A percentile compares a stretch with the other conserved stretches of the same genome.
Evolutionary conservation across 164 flowering plant genomes (phyloP).

Genomic region (Macadamia tetraphylla): DNA sequence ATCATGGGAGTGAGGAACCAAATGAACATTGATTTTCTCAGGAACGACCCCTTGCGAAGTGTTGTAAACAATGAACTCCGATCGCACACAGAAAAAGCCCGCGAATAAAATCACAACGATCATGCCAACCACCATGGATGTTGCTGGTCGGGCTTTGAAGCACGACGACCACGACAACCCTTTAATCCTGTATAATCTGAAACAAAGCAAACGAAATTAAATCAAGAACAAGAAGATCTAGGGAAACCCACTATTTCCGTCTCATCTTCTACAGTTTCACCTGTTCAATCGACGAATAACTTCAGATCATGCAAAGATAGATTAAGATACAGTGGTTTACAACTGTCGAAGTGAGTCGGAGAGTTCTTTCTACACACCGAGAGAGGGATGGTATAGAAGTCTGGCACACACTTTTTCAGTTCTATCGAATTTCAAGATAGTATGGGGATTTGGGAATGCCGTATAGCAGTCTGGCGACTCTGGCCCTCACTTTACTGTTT

Average conservation of each 20-base stretch:
- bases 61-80: conserved; percentile 56
- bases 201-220: too few relatives aligned
- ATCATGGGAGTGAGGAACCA: conserved; percentile 86
- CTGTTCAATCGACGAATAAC: background rate
- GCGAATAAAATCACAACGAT: conserved; percentile 1
- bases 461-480: too few relatives aligned
- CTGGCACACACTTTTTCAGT: too few relatives aligned
- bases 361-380: too few relatives aligned
- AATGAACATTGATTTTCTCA: conserved; percentile 71
- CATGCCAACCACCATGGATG: conserved; percentile 4
- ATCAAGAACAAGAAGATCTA: background rate
- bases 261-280: background rate
- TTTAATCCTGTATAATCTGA: background rate
- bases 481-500: too few relatives aligned
- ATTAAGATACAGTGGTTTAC: background rate
- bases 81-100: conserved; percentile 12
- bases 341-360: background rate
- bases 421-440: too few relatives aligned
- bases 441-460: too few relatives aligned
- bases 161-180: background rate
- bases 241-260: background rate
- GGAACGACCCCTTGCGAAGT: conserved; percentile 45
- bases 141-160: background rate
- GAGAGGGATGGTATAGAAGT: too few relatives aligned
- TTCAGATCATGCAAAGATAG: background rate